These are phyloP conservation scores for Termitomyces heimii DNA, from an alignment of 768 basidiomycete genomes.

Conservation along the genomic window DNA sequence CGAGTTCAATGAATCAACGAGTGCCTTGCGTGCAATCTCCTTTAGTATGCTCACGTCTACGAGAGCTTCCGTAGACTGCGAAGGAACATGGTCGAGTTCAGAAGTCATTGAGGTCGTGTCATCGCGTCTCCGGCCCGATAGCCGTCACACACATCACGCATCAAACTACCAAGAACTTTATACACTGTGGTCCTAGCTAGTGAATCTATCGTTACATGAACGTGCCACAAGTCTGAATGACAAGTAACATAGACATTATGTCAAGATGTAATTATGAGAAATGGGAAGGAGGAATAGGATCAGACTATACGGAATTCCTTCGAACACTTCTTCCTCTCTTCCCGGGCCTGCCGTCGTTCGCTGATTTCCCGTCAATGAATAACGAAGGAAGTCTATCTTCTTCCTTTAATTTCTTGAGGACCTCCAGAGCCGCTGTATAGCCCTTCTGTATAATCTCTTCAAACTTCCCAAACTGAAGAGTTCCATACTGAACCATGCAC, in stretches of 20 bases:
- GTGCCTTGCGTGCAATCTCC: slow-evolving; percentile 73
- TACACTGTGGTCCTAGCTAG: background rate
- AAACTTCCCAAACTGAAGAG: slow-evolving; percentile 84
- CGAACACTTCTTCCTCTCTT: slow-evolving; percentile 74
- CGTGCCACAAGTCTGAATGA: background rate
- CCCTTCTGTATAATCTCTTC: slow-evolving; percentile 86
- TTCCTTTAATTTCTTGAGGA: slow-evolving; percentile 72
- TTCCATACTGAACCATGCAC: slow-evolving; percentile 63
- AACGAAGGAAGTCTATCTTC: slow-evolving; percentile 81
- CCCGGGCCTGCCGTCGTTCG: slow-evolving; percentile 30
- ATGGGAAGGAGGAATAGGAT: background rate
- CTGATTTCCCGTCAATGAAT: slow-evolving; percentile 54
- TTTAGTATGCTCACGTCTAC: slow-evolving; percentile 64
- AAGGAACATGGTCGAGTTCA: slow-evolving; percentile 8
- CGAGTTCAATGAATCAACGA: slow-evolving; percentile 83
- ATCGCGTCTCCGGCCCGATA: slow-evolving; percentile 1
- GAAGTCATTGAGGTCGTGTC: slow-evolving; percentile 10
- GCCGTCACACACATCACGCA: too few species aligned
- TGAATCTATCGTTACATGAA: background rate
- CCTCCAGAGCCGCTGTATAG: slow-evolving; percentile 62
- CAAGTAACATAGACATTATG: background rate
- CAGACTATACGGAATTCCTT: slow-evolving; percentile 65
- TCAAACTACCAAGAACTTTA: background rate
- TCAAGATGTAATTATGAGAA: background rate
- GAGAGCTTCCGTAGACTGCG: slow-evolving; percentile 26